Base-by-base conservation (phyloP, 176 grass and related monocot genomes). In the Rhipidocladum racemiflorum region DNA sequence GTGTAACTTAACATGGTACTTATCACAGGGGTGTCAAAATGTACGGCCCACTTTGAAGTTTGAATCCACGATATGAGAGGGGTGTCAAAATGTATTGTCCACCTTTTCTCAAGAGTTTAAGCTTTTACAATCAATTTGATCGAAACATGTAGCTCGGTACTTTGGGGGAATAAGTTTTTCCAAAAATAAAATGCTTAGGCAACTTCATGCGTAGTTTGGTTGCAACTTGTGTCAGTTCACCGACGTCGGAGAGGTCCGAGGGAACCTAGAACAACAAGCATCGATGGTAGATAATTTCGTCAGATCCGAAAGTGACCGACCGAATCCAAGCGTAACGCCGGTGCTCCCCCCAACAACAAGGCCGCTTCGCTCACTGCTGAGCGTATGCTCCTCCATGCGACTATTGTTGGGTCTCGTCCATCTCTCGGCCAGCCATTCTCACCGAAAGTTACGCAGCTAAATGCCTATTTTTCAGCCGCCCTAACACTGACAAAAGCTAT, bases 331-430 rank as follows among this genome's bases (percentile, higher is more conserved):
- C 27, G 21, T 62, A 25, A 4, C 17, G 49, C 20, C 17, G 2
- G 35, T 59, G 82, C 20, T 43, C 34, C 8, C 28, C 28, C 46
- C 73, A n/a, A n/a, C 21, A 49, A 39, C 51, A 10, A 1, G 53
- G 28, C 29, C 39, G n/a, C 74, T 78, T 50, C 42, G 83, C 65
- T 85, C 83, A 70, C 65, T 77, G 51, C 56, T 62, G 54, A 74
- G 70, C 69, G 20, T 43, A 49, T 15, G 20, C 69, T 42, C 56
- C 12, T 14, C n/a, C n/a, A n/a, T n/a, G n/a, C n/a, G n/a, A n/a
- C n/a, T n/a, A n/a, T n/a, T n/a, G n/a, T 23, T 17, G 18, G 48
- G 51, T 2, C 14, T 49, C 55, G 28, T 32, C 11, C 25, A 20
- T 18, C 56, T 13, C 56, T 4, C 17, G 32, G 32, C 44, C 17